Evolutionary conservation across 2,329 filamentous ascomycete species (phyloP), one percentile per base, ranked within the genome.

Genomic region (Penicillium sclerotiorum): DNA sequence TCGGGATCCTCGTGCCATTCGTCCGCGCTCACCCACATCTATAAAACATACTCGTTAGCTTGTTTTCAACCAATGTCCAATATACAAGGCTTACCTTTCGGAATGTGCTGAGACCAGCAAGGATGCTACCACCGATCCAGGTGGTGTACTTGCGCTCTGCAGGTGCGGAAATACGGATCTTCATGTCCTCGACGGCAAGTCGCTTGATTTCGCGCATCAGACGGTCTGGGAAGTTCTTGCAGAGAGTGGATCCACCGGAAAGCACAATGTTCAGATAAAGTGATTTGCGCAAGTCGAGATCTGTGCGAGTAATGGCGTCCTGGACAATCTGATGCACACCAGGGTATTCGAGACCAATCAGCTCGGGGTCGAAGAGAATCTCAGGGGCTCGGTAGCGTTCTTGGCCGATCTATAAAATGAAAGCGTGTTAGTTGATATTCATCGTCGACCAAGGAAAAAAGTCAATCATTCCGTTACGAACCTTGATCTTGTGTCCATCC

Each of bases 1-100:
- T 99, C 93, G 15, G 94, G 94, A 70, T 99, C 96, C 81, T 99
- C 94, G 72, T 99, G 94, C 94, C 94, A 99, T 79, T 99, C 94
- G 69, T 97, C 94, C 69, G 96, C 93, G 75, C 91, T 96, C 67
- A 99, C 94, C 91, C 94, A 97, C 94, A 99, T 99, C 93, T 96
- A 70, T 25, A 48, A n/a, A 27, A 23, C 8, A 8, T 32, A 5
- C 13, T 41, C 50, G 45, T 20, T 18, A 17, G 23, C 4, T 32
- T 2, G 1, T 22, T 17, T 12, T 11, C n/a, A 11, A 36, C 20
- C 6, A 36, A 12, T 15, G n/a, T 3, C 8, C 22, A 18, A 27
- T 13, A 27, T 20, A 13, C 47, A 35, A 25, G 15, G 44, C 54
- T 36, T 73, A 94, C 91, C 88, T 97, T 99, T 79, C 93, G 87